Conservation (phyloP, 2,329 filamentous ascomycete genomes). For the Nectriaceae sp. region DNA sequence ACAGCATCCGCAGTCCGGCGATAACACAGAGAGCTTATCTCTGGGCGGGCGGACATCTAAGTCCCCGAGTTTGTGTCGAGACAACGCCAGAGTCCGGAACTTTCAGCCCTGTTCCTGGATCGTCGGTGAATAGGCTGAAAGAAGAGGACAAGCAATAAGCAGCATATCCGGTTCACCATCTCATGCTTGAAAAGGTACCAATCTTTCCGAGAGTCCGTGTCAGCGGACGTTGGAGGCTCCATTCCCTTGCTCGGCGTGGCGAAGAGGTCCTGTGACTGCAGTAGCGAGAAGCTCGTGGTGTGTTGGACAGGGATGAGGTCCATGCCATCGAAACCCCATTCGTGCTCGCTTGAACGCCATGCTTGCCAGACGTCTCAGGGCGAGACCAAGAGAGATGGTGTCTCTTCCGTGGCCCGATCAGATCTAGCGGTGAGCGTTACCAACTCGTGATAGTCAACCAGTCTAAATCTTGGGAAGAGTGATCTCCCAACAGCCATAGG, state of each 20-base stretch:
- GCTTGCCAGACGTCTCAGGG: slow-evolving; percentile 19
- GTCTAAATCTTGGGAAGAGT: slow-evolving; percentile 21
- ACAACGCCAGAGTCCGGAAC: slow-evolving; percentile 10
- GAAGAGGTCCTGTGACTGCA: slow-evolving; percentile 32
- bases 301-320: slow-evolving; percentile 29
- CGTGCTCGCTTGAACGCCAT: slow-evolving; percentile 24
- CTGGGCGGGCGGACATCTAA: slow-evolving; percentile 19
- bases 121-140: slow-evolving; percentile 28
- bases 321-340: slow-evolving; percentile 31
- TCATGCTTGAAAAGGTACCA: slow-evolving; percentile 9
- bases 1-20: not conserved
- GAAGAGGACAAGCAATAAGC: too few relatives aligned
- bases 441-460: slow-evolving; percentile 11
- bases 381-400: slow-evolving; percentile 19
- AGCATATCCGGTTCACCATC: slow-evolving; percentile 16
- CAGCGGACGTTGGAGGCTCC: slow-evolving; percentile 13
- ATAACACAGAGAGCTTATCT: slow-evolving; percentile 17
- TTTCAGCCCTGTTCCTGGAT: slow-evolving; percentile 28
- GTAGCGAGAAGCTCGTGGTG: slow-evolving; percentile 28
- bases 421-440: slow-evolving; percentile 30
- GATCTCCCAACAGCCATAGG: slow-evolving; percentile 18
- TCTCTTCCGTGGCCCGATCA: slow-evolving; percentile 23
- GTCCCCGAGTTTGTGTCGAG: too few relatives aligned
- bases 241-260: slow-evolving; percentile 27
- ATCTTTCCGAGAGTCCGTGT: not conserved